Base-by-base conservation (phyloP, 495 filamentous ascomycete species). In the Bacidia rubella region DNA sequence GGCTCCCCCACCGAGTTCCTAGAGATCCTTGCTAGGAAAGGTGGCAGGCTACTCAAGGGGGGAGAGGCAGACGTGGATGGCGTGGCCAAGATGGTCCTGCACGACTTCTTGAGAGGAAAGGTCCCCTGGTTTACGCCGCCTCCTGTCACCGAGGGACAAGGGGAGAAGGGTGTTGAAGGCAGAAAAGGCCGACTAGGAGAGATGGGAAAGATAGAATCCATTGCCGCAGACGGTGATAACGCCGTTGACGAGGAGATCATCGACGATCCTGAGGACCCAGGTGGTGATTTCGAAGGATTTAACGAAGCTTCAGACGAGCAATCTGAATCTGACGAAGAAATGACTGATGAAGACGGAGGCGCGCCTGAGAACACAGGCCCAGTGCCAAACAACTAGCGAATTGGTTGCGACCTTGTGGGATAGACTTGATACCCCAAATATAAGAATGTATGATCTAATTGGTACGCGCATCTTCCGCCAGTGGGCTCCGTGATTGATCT, bases 51-150 rank as follows among this genome's bases (percentile, higher is more conserved):
- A 27, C 70, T 95, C 25, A 87, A 85, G 61, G 90, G 85, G 53
- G 92, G 92, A 10, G 92, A 97, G 66, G 82, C 88, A 12, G 92
- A 97, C 66, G 66, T 94, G 51, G 89, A 95, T 62, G 87, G 87
- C 57, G 88, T 94, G 39, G 90, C 90, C 15, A 95, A 95, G 67
- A 93, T 92, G 79, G 86, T 95, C 0, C 70, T 95, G 59, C 94
- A 95, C 63, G 92, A 98, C 59, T 97, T 97, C 60, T 77, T 97
- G 54, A 69, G 92, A 47, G 92, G 92, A 27, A 96, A 95, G 66
- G 80, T 95, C 19, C 92, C 92, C 5, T 98, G 92, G 92, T 98
- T 86, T 63, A 90, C 86, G 3, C 80, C 85, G 15, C 82, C 87
- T 7, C 92, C 92, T 15, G 63, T 76, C 7, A 62, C 67, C 24